Base-by-base conservation (phyloP, 306 rosid genomes). In the Cucumis cinereus region DNA sequence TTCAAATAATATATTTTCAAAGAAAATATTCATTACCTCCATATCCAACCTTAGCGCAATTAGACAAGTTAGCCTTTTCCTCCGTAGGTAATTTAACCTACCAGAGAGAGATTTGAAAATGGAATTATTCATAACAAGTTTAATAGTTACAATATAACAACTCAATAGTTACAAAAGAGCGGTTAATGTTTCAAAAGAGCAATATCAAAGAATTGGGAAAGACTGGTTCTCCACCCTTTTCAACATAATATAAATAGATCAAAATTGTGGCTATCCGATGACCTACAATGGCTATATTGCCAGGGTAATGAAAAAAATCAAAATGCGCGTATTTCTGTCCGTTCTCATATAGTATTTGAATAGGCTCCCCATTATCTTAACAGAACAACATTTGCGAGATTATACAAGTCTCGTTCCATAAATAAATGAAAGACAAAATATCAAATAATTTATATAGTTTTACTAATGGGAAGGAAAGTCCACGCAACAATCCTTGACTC, bases 261-360 rank as follows among this genome's bases (percentile, higher is more conserved):
- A 94, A 84, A 47, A 94, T 89, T 11, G 99, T 94, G 78, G 96
- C 97, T 23, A 92, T 50, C 58, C 99, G 93, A 75, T 92, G 99
- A 79, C 99, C 99, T 77, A 97, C 99, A 73, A 78, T 5, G 62
- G 82, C 17, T 69, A 86, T 96, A 86, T 92, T 92, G 75, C 76
- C 88, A 84, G 89, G 87, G 90, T 90, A 96, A 72, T 87, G 95
- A 78, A 94, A 94, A 84, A 40, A 92, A 81, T 92, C 99, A 74
- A 23, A 94, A 84, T 94, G 99, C 10, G 99, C 97, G 3, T 94
- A 94, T 82, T 94, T 92, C 88, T 94, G 87, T 55, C 97, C 97
- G 59, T 90, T 19, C 86, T 89, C 88, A 71, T 94, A 94, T 77
- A 94, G 84, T 77, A 94, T 45, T 85, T 94, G 99, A 23, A 92